phyloP scores from a whole-genome alignment of 495 filamentous ascomycete genomes.

The Penicillium paxilli region DNA sequence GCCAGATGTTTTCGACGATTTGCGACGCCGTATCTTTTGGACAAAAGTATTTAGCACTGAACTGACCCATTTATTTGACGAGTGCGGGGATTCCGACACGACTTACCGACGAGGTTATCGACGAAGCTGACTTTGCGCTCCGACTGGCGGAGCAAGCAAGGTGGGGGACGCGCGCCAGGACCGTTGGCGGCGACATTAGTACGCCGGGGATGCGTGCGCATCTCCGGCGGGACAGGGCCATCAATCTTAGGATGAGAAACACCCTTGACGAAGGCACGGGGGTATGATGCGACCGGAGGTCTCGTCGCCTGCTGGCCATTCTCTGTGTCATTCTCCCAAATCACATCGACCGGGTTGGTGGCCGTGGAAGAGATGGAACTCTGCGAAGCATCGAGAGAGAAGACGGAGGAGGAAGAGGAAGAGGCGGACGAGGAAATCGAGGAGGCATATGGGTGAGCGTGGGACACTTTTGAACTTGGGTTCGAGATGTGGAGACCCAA shows the following conservation, averaged over 20 bases:
- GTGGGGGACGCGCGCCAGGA: constrained; percentile 67
- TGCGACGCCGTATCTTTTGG: constrained; percentile 89
- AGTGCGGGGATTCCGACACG: constrained; percentile 19
- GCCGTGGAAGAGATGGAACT: constrained; percentile 52
- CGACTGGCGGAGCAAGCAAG: constrained; percentile 81
- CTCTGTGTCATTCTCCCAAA: constrained; percentile 49
- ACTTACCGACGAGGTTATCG: constrained; percentile 98
- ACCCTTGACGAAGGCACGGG: constrained; percentile 32
- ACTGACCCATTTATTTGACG: constrained; percentile 12
- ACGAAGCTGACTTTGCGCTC: constrained; percentile 96
- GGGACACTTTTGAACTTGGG: constrained; percentile 39
- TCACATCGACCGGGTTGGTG: constrained; percentile 46
- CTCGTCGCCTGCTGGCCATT: constrained; percentile 28
- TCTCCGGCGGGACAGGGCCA: constrained; percentile 59
- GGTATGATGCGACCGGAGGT: constrained; percentile 18
- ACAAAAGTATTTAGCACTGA: constrained; percentile 25
- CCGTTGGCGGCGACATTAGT: constrained; percentile 52
- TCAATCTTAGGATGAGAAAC: constrained; percentile 35
- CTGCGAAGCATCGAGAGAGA: constrained; percentile 67
- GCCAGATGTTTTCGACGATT: constrained; percentile 97
- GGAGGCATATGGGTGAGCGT: constrained; percentile 61
- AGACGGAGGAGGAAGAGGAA: constrained; percentile 76
- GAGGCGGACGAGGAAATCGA: constrained; percentile 73
- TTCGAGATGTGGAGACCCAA: constrained; percentile 48
- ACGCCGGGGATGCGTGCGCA: constrained; percentile 81